A percentile compares a stretch with the other conserved stretches of the same genome.
These are phyloP conservation scores for Pseudocercospora macadamiae DNA, from an alignment of 2,329 filamentous ascomycete genomes.

Conservation along the genomic window DNA sequence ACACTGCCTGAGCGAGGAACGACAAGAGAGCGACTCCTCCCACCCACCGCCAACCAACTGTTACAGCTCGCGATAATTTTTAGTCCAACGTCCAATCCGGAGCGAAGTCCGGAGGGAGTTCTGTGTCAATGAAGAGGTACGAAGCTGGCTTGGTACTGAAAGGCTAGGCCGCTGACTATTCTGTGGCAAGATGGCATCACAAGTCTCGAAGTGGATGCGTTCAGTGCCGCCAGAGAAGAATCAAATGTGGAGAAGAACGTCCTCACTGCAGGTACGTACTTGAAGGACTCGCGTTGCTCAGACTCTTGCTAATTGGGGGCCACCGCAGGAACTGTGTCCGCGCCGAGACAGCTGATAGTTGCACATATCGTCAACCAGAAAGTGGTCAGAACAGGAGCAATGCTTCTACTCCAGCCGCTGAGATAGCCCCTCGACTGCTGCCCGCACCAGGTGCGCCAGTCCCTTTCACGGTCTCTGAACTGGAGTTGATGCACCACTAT, in stretches of 20 bases:
- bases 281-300: no score
- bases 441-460: background rate
- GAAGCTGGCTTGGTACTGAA: background rate
- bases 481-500: conserved; percentile 10
- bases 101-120: background rate
- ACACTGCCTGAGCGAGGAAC: background rate
- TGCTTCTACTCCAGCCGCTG: background rate
- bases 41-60: background rate
- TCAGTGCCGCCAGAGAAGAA: background rate
- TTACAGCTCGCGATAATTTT: background rate
- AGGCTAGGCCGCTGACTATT: background rate
- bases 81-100: background rate
- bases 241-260: conserved; percentile 2
- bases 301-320: no score
- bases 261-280: no score
- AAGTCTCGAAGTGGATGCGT: conserved; percentile 6
- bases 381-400: background rate
- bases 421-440: background rate
- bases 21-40: background rate
- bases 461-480: background rate
- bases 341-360: conserved; percentile 1
- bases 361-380: background rate
- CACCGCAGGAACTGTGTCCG: conserved; percentile 7
- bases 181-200: conserved; percentile 5
- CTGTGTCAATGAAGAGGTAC: background rate